Evolutionary conservation across 768 basidiomycete species (phyloP).

Genomic region (Steccherinum ochraceum): DNA sequence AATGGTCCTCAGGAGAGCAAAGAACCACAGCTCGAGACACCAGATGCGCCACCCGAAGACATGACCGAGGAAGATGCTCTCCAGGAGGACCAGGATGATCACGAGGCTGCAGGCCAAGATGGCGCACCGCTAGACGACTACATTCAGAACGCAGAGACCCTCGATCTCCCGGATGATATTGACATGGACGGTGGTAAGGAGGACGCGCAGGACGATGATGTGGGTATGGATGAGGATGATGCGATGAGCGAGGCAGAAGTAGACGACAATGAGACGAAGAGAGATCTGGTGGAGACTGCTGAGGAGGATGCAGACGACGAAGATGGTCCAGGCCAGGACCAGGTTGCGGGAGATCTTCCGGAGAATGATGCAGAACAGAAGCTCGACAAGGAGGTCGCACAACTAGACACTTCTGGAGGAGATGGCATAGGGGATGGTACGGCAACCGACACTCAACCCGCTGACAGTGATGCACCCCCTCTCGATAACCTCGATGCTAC

Average conservation of each 20-base stretch:
- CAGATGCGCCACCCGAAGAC: conserved; percentile 18
- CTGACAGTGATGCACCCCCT: neutral
- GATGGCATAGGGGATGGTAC: conserved; percentile 14
- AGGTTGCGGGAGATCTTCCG: conserved; percentile 8
- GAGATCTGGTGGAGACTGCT: conserved; percentile 1
- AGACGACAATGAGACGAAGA: conserved; percentile 6
- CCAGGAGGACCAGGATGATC: conserved; percentile 23
- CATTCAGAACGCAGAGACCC: conserved; percentile 70
- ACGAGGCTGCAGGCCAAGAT: conserved; percentile 29
- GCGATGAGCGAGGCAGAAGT: conserved; percentile 1
- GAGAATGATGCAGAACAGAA: conserved; percentile 3
- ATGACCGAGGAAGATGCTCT: conserved; percentile 24
- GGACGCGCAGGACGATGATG: conserved; percentile 21
- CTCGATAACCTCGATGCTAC: no score
- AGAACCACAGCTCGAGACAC: conserved; percentile 2
- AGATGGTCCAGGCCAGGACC: conserved; percentile 24
- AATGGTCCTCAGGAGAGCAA: conserved; percentile 22
- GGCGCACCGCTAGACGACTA: conserved; percentile 73
- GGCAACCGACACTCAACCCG: neutral
- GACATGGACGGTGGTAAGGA: conserved; percentile 39
- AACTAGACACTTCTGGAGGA: conserved; percentile 18
- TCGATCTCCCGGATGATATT: conserved; percentile 89
- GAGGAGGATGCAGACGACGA: conserved; percentile 19
- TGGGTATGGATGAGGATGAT: conserved; percentile 25
- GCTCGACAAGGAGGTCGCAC: conserved; percentile 8